Evolutionary conservation across 2,329 filamentous ascomycete species (phyloP), one percentile per base, ranked within the genome.

Genomic region (Colletotrichum cordylinicola): DNA sequence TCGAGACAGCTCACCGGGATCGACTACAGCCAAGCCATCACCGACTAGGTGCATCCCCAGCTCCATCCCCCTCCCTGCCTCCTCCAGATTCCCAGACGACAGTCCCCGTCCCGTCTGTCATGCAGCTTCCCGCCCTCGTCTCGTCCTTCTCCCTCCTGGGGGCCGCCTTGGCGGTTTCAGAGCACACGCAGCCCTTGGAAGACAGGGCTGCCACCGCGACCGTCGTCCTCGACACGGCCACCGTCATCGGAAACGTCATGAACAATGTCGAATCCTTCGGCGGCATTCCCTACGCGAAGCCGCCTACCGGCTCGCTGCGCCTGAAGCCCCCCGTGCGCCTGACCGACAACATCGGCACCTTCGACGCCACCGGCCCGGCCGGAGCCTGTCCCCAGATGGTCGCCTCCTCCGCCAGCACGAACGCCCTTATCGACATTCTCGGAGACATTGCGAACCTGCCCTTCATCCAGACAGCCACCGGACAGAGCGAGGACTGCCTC

Each of bases 211-310:
- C n/a, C 2, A 71, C 55, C 8, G 72, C 62, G 33, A 79, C 77
- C n/a, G 78, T 79, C 61, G 69, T 72, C 15, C 76, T 80, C 24
- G 73, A 76, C 33, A 76, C 77, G 18, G 79, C 78, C 27, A 80
- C 77, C 6, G 72, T 81, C 12, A 68, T 81, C 24, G 80, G 80
- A 31, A 79, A 79, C 35, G 68, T 73, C 18, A 67, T 76, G 48
- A 75, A 72, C 31, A 67, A 72, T 15, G 86, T 93, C 15, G 92
- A 94, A 70, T 87, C 85, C 29, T 94, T 93, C 83, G 88, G 88
- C 76, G 91, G 90, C 15, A 92, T 94, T 72, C 92, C 92, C 2
- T 94, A 90, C 78, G 92, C 92, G 3, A 84, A 92, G 77, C 88
- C 91, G 7, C 93, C 93, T 1, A 85, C 88, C 1, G 91, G 90